Conservation (phyloP, 306 rosid species). For the Glycine latifolia region DNA sequence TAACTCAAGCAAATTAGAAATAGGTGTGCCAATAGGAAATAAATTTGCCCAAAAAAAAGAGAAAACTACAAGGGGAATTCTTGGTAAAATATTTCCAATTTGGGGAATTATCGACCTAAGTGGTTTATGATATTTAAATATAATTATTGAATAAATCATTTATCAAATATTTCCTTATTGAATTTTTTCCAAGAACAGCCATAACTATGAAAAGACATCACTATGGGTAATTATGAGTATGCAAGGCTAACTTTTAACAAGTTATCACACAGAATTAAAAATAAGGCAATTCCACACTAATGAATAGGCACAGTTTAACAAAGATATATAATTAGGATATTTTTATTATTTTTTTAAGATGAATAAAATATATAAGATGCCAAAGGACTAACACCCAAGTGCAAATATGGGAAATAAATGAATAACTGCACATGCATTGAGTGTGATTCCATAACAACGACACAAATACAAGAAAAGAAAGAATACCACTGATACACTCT, state of each 20-base stretch:
- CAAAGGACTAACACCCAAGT: conserved; percentile 32
- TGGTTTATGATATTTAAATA: neutral
- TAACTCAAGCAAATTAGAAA: neutral
- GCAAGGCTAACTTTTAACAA: conserved; percentile 9
- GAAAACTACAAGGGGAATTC: neutral
- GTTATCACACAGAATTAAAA: conserved; percentile 4
- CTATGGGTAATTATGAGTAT: neutral
- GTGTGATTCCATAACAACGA: conserved; percentile 11
- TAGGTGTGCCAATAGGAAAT: neutral
- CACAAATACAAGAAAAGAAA: conserved; percentile 26
- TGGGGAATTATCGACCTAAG: conserved; percentile 1
- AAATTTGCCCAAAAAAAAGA: neutral
- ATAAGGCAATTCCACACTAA: conserved; percentile 14
- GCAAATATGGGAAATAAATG: conserved; percentile 21
- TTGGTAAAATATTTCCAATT: neutral
- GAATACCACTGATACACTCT: conserved; percentile 68
- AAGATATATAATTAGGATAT: neutral
- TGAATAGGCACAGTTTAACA: conserved; percentile 28
- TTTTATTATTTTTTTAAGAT: neutral
- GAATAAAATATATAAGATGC: conserved; percentile 22
- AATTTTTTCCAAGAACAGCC: neutral
- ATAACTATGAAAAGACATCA: no score
- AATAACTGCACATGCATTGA: neutral
- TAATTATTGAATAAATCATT: neutral
- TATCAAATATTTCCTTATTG: neutral